Conservation (phyloP, 208 protist species). For the Crithidia brevicula region DNA sequence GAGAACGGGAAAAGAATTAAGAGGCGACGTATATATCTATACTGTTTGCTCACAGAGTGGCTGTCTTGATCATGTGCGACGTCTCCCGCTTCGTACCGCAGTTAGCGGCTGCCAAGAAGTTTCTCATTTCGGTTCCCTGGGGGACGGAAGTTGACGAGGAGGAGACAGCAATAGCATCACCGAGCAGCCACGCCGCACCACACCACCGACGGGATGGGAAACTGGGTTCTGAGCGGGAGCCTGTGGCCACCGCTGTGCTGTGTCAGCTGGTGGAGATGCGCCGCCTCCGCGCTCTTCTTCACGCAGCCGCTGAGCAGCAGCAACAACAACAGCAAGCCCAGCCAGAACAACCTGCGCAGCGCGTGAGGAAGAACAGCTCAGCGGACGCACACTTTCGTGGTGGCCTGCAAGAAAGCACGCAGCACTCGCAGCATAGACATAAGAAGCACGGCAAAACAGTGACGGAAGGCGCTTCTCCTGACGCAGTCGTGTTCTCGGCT, state of each 20-base stretch:
- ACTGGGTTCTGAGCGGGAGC: no score
- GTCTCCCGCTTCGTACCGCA: not conserved
- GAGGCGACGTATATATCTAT: no score
- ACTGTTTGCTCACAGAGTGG: no score
- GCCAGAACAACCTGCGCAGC: not conserved
- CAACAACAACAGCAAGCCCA: not conserved
- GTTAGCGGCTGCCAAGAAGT: constrained; percentile 7
- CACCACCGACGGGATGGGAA: no score
- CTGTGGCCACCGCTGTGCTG: constrained; percentile 8
- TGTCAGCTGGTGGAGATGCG: constrained; percentile 26
- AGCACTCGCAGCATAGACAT: no score
- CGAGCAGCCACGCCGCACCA: no score
- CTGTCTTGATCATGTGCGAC: constrained; percentile 10
- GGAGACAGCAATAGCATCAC: no score
- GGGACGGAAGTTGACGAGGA: not conserved
- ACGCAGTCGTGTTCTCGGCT: not conserved
- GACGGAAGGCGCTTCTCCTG: not conserved
- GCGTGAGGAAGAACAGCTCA: no score
- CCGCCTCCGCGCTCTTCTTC: constrained; percentile 14
- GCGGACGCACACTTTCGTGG: no score
- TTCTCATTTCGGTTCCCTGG: constrained; percentile 6
- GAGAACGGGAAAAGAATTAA: no score
- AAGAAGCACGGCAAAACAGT: not conserved
- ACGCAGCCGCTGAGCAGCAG: not conserved
- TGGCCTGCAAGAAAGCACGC: no score